Base-by-base conservation (phyloP, 805 yeast species). In the Candida piceae region DNA sequence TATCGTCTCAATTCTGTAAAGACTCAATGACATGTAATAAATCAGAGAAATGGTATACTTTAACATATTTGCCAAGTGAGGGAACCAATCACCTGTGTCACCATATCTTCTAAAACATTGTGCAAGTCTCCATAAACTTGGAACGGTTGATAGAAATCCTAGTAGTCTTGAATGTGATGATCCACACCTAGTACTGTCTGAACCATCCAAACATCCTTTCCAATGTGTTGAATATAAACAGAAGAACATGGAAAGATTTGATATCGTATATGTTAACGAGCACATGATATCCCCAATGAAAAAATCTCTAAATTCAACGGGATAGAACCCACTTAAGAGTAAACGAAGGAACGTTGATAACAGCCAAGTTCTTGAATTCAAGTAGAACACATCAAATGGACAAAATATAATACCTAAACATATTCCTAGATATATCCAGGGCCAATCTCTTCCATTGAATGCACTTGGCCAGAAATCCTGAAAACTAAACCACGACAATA, bases 41-140 rank as follows among this genome's bases (percentile, higher is more conserved):
- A 74, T 50, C 3, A 84, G 71, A 2, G 89, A 73, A 25, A 81
- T 62, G 1, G 72, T 51, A 56, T 90, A 93, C 59, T 93, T 93
- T 23, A 69, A 51, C 69, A 86, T 86, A 52, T 93, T 93, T 5
- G 95, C 90, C 40, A 90, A 62, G 68, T 93, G 98, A 0, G 98
- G 98, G 55, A 93, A 93, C 84, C 89, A 82, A 52, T 89, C 96
- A 2, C 94, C 90, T 0, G 97, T 83, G 55, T 93, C 98, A 19
- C 80, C 76, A 57, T 72, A 93, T 72, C 98, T 94, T 50, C 98
- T 68, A 23, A 83, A 57, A 62, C 98, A 93, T 57, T 93, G 98
- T 38, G 90, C 55, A 39, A 84, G 76, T 63, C 98, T 83, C 88
- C 95, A 87, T 29, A 85, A 74, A 40, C 87, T 81, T 0, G 98